Conservation (phyloP, 2,329 filamentous ascomycete genomes). For the Pseudogymnoascus sp. region DNA sequence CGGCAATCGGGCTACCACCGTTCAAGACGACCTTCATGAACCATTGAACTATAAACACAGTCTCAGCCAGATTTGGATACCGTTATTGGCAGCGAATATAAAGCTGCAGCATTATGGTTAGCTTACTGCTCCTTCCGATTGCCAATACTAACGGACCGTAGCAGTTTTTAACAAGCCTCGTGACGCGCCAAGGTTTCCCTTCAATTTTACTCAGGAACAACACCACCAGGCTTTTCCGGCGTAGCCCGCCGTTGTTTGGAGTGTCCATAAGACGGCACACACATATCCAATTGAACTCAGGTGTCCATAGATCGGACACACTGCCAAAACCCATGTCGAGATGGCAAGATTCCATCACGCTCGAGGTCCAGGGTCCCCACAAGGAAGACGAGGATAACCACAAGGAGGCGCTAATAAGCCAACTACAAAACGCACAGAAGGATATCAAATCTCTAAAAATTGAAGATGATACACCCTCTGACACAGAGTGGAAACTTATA, state of each 20-base stretch:
- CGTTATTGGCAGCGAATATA: background rate
- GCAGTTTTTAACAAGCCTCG: background rate
- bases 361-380: background rate
- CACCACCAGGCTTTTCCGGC: background rate
- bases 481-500: background rate
- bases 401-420: background rate
- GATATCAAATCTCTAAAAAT: background rate
- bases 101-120: background rate
- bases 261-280: background rate
- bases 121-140: background rate
- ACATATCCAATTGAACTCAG: background rate
- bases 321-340: background rate
- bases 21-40: background rate
- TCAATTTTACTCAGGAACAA: background rate
- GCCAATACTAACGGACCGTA: background rate
- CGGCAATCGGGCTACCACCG: background rate
- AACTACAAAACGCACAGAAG: background rate
- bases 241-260: background rate
- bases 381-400: background rate
- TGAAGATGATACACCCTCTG: background rate
- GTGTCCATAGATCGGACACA: background rate
- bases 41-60: background rate
- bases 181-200: background rate
- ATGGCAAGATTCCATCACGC: background rate
- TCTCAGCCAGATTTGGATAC: background rate